Conservation (phyloP, 2,329 filamentous ascomycete genomes). For the Rhytidhysteron rufulum region DNA sequence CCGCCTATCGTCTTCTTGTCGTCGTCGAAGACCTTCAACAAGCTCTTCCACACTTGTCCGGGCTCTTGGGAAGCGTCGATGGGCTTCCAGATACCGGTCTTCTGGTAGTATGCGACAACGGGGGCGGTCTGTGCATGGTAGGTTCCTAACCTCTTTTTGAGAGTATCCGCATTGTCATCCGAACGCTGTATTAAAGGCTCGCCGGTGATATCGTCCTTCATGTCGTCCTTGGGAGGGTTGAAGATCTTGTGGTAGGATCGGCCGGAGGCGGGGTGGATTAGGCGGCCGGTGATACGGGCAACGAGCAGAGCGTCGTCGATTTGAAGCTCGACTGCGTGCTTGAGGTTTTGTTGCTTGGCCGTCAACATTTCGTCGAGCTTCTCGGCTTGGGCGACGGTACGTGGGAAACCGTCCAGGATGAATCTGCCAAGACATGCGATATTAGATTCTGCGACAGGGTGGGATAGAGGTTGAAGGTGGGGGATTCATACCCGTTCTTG, state of each 20-base stretch:
- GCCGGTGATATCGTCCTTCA: constrained; percentile 96
- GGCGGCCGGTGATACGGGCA: constrained; percentile 90
- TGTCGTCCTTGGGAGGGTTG: constrained; percentile 90
- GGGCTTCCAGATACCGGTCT: constrained; percentile 93
- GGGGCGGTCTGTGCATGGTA: constrained; percentile 94
- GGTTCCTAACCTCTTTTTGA: constrained; percentile 89
- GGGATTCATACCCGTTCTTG: constrained; percentile 82
- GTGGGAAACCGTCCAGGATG: constrained; percentile 97
- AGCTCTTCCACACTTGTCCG: constrained; percentile 89
- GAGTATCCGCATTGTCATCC: constrained; percentile 92
- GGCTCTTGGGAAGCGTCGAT: constrained; percentile 96
- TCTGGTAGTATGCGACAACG: constrained; percentile 94
- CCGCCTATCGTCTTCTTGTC: constrained; percentile 45
- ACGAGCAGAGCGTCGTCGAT: constrained; percentile 94
- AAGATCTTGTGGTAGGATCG: constrained; percentile 98
- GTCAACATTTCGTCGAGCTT: constrained; percentile 89
- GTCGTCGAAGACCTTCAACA: constrained; percentile 78
- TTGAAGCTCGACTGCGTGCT: constrained; percentile 94
- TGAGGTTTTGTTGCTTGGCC: constrained; percentile 74
- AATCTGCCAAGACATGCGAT: constrained; percentile 57
- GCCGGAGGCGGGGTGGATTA: constrained; percentile 92
- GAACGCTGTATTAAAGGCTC: constrained; percentile 94
- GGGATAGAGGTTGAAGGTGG: too few species aligned
- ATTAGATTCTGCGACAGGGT: too few species aligned
- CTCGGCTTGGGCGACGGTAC: constrained; percentile 92